Evolutionary conservation across 768 basidiomycete species (phyloP).

Genomic region (Lactarius hatsudake): DNA sequence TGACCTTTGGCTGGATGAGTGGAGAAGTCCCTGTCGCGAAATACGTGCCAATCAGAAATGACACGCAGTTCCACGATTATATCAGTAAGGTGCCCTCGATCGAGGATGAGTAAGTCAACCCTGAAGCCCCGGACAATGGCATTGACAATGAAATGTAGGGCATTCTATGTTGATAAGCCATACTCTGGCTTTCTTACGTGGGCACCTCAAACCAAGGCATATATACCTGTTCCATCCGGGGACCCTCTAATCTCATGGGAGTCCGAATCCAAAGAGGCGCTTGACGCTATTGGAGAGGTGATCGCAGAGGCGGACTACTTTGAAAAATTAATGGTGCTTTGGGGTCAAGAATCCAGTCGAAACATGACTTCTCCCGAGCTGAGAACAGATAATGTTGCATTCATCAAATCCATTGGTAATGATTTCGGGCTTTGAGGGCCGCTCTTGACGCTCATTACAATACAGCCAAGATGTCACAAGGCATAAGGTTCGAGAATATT

Average conservation of each 20-base stretch:
- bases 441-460: slow-evolving; percentile 15
- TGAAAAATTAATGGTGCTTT: slow-evolving; percentile 55
- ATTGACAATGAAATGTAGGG: slow-evolving; percentile 30
- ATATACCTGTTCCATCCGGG: slow-evolving; percentile 42
- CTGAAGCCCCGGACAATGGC: background rate
- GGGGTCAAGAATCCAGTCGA: slow-evolving; percentile 79
- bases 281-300: slow-evolving; percentile 51
- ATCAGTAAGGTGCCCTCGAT: slow-evolving; percentile 34
- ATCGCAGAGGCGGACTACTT: slow-evolving; percentile 57
- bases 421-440: slow-evolving; percentile 19
- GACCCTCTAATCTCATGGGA: slow-evolving; percentile 52
- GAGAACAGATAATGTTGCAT: slow-evolving; percentile 49
- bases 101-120: slow-evolving; percentile 24
- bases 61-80: slow-evolving; percentile 46
- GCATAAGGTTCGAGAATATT: slow-evolving; percentile 49
- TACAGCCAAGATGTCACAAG: slow-evolving; percentile 66
- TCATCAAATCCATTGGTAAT: slow-evolving; percentile 51
- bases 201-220: slow-evolving; percentile 61
- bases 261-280: slow-evolving; percentile 43
- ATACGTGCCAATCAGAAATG: slow-evolving; percentile 46
- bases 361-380: slow-evolving; percentile 51
- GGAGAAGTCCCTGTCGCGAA: slow-evolving; percentile 60
- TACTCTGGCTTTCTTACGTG: slow-evolving; percentile 78
- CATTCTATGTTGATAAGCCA: slow-evolving; percentile 68
- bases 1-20: slow-evolving; percentile 72